A percentile compares a stretch with the other conserved stretches of the same genome.
Evolutionary conservation across 2,329 filamentous ascomycete genomes (phyloP).

Genomic region (Bipolaris oryzae): DNA sequence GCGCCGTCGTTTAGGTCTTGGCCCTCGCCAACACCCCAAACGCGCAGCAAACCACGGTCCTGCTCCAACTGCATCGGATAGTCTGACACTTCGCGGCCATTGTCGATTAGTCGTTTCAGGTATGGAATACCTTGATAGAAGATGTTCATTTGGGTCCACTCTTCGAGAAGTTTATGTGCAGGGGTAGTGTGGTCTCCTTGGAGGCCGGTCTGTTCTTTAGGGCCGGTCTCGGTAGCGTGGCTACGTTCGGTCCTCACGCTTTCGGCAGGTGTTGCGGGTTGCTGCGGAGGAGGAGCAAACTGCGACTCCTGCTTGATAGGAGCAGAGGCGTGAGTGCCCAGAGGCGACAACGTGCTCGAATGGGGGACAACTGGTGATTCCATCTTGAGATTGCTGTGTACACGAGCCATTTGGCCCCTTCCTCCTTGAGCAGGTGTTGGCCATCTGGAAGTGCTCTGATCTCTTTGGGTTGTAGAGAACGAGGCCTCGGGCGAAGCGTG

Average conservation of each 20-base stretch:
- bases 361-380: slow-evolving; percentile 40
- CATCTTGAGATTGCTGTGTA: slow-evolving; percentile 42
- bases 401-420: slow-evolving; percentile 32
- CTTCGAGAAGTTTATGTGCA: slow-evolving; percentile 77
- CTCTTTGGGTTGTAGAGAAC: slow-evolving; percentile 32
- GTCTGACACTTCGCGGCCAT: slow-evolving; percentile 63
- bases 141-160: slow-evolving; percentile 62
- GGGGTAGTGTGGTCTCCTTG: slow-evolving; percentile 87
- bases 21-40: slow-evolving; percentile 82
- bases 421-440: slow-evolving; percentile 38
- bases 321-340: slow-evolving; percentile 30
- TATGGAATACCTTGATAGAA: slow-evolving; percentile 59
- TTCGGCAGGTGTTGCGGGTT: slow-evolving; percentile 43
- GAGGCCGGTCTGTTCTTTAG: slow-evolving; percentile 56
- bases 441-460: slow-evolving; percentile 34
- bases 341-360: slow-evolving; percentile 38
- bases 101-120: slow-evolving; percentile 69
- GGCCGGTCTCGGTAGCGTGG: slow-evolving; percentile 17
- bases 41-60: slow-evolving; percentile 71
- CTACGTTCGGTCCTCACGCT: slow-evolving; percentile 39
- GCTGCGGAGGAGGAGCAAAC: slow-evolving; percentile 28
- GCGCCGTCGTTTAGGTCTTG: slow-evolving; percentile 62
- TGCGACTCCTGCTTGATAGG: slow-evolving; percentile 42
- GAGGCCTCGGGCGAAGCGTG: slow-evolving; percentile 39
- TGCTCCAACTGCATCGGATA: slow-evolving; percentile 81